These are phyloP conservation scores for Olyra latifolia DNA, from an alignment of 176 grass and related monocot species.

Conservation along the genomic window DNA sequence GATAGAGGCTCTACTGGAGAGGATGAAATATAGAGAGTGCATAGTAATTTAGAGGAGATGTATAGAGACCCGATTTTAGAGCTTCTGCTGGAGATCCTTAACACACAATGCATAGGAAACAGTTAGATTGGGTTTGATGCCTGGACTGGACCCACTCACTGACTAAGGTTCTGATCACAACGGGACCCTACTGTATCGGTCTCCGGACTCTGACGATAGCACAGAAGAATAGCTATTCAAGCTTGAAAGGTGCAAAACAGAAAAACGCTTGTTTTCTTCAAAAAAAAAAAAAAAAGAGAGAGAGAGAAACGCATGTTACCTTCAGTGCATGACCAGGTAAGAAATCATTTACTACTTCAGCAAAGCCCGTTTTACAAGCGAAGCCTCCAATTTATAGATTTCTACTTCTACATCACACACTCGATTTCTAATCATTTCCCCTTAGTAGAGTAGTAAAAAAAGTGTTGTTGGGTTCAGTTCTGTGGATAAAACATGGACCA, in stretches of 20 bases:
- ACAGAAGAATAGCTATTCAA: background rate
- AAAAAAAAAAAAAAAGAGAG: no score
- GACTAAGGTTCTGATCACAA: background rate
- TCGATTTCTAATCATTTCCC: background rate
- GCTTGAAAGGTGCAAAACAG: background rate
- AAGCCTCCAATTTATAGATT: background rate
- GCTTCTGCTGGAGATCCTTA: no score
- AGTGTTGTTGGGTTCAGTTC: background rate
- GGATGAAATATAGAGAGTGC: no score
- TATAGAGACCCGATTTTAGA: no score
- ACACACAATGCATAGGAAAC: no score
- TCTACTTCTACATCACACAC: no score
- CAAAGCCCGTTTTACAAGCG: background rate
- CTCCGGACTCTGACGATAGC: background rate
- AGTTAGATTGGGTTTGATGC: constrained; percentile 15
- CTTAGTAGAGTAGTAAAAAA: background rate
- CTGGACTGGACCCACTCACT: background rate
- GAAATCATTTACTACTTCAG: background rate
- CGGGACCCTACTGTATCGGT: background rate
- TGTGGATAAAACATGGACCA: background rate
- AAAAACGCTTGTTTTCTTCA: background rate
- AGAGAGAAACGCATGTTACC: background rate
- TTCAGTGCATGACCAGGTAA: background rate
- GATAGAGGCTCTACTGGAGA: no score
- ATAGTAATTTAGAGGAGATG: no score